Evolutionary conservation across 1,284 basidiomycete genomes (phyloP).

Genomic region (Apiotrichum domesticum): DNA sequence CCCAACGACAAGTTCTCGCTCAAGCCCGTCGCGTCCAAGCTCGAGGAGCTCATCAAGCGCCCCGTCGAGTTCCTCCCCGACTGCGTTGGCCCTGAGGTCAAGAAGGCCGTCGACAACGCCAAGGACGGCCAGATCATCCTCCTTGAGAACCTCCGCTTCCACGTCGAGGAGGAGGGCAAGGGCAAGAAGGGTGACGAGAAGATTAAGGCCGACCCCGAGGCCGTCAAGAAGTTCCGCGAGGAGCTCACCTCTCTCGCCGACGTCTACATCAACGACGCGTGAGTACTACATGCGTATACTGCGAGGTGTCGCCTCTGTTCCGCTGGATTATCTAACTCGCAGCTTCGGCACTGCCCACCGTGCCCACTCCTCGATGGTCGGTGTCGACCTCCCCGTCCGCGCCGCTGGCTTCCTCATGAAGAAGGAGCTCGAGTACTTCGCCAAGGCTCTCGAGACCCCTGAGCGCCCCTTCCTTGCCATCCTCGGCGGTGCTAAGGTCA

Average conservation of each 20-base stretch:
- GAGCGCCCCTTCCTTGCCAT: constrained; percentile 97
- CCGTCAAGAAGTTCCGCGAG: constrained; percentile 78
- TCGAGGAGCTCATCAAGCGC: constrained; percentile 62
- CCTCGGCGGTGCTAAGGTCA: constrained; percentile 96
- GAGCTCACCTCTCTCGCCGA: constrained; percentile 87
- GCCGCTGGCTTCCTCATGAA: constrained; percentile 96
- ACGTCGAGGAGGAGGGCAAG: constrained; percentile 98
- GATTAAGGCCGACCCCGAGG: constrained; percentile 79
- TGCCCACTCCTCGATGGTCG: constrained; percentile 98
- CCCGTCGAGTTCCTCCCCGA: constrained; percentile 78
- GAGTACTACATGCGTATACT: constrained; percentile 9
- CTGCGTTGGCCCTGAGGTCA: constrained; percentile 79
- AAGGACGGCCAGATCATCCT: constrained; percentile 76
- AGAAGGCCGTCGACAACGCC: constrained; percentile 67
- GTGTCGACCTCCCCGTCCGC: constrained; percentile 84
- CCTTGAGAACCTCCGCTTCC: constrained; percentile 96
- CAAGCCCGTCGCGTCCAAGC: constrained; percentile 68
- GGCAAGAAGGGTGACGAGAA: constrained; percentile 73
- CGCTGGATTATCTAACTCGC: background rate
- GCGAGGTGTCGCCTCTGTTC: background rate
- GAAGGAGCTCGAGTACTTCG: constrained; percentile 98
- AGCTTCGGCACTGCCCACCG: constrained; percentile 94
- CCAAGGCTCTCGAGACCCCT: constrained; percentile 91
- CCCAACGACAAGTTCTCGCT: constrained; percentile 85
- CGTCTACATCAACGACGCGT: constrained; percentile 95